Evolutionary conservation across 1,139 yeast genomes (phyloP), one percentile per base, ranked within the genome.

Genomic region (Debaryomycetaceae sp.): DNA sequence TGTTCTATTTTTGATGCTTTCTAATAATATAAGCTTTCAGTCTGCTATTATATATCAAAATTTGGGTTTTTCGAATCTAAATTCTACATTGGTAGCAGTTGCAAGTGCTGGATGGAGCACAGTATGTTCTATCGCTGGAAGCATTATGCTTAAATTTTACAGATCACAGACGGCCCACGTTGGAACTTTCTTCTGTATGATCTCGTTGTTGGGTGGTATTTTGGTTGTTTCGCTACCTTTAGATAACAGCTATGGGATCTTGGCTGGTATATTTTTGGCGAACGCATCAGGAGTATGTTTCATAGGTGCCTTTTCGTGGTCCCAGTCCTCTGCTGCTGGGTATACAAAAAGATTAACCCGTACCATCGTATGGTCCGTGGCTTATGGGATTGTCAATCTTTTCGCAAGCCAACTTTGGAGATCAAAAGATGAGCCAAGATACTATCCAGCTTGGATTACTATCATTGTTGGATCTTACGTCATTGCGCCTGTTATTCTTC

Each of bases 1-100:
- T 48, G 65, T 65, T 44, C 59, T 77, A 36, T 59, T 72, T 36
- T 69, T 66, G 50, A 75, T 69, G 57, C 57, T 76, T 46, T 75
- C 80, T 5, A 76, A 76, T 51, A 75, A 75, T 51, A 62, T 75
- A 43, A 65, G 76, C 5, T 76, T 74, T 49, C 79, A 74, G 51
- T 75, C 75, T 49, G 73, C 69, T 42, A 54, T 75, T 39, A 58
- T 76, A 40, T 76, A 68, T 46, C 64, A 62, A 24, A 65, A 64
- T 38, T 63, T 74, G 56, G 46, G 46, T 9, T 23, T 44, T 11
- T 13, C 23, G 8, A 51, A 9, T 37, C 47, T 41, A 70, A 61
- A 4, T 60, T 76, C 83, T 1, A 76, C 81, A 1, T 58, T 79
- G 34, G 80, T 79, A 5, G 70, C 81, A 5, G 80, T 77, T 41